These are phyloP conservation scores for Boletus bicolor DNA, from an alignment of 768 basidiomycete genomes.

Conservation along the genomic window DNA sequence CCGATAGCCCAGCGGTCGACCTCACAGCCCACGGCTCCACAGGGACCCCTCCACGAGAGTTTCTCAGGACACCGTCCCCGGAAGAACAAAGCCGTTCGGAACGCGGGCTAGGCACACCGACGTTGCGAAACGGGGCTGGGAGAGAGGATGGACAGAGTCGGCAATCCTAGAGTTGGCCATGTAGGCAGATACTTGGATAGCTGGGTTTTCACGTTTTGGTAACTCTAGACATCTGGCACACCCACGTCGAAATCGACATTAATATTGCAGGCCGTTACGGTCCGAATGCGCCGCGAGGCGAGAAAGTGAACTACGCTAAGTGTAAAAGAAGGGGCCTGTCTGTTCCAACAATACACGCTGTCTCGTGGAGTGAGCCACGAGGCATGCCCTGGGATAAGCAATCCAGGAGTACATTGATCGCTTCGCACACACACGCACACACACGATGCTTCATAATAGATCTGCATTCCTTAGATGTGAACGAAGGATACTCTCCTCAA, in stretches of 20 bases:
- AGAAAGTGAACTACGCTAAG: neutral
- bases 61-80: conserved; percentile 23
- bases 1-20: conserved; percentile 44
- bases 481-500: conserved; percentile 71
- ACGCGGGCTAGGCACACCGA: conserved; percentile 62
- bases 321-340: neutral
- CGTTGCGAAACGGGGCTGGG: conserved; percentile 48
- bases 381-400: neutral
- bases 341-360: neutral
- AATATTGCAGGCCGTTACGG: neutral
- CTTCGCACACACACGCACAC: neutral
- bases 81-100: conserved; percentile 56
- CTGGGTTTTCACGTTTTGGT: neutral
- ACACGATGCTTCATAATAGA: conserved; percentile 46
- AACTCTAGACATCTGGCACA: neutral
- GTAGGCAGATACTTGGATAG: neutral
- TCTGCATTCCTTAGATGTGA: conserved; percentile 68
- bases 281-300: no score
- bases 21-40: conserved; percentile 29
- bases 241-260: neutral
- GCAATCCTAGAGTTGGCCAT: neutral
- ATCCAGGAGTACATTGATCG: neutral
- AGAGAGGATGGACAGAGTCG: conserved; percentile 21
- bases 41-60: conserved; percentile 12
- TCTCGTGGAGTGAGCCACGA: neutral